Conservation (phyloP, 2,329 filamentous ascomycete genomes). For the Catunica adiposa region DNA sequence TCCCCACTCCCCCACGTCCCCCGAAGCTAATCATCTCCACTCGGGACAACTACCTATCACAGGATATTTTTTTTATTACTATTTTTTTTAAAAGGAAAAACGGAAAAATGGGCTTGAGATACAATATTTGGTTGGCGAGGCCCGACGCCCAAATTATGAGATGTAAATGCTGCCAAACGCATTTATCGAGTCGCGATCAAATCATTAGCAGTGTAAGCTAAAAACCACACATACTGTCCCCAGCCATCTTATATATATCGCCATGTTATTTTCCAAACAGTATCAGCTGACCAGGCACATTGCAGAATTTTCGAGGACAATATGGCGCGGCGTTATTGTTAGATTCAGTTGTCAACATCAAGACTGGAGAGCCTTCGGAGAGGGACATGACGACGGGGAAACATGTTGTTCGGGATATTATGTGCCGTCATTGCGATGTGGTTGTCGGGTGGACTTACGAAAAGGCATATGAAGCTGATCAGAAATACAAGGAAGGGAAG, state of each 20-base stretch:
- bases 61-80: neutral
- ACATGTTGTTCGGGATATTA: conserved; percentile 86
- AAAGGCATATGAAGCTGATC: conserved; percentile 76
- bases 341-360: conserved; percentile 83
- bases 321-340: conserved; percentile 98
- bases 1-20: too few species aligned
- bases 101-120: conserved; percentile 63
- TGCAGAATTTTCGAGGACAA: conserved; percentile 90
- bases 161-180: conserved; percentile 88
- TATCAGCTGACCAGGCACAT: neutral
- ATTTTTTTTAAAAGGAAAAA: neutral
- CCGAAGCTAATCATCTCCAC: too few species aligned
- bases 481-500: conserved; percentile 99
- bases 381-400: conserved; percentile 96
- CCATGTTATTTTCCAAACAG: neutral
- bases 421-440: conserved; percentile 78
- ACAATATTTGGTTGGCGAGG: conserved; percentile 67
- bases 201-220: conserved; percentile 69
- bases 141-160: conserved; percentile 68
- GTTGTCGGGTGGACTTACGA: conserved; percentile 98
- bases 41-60: neutral
- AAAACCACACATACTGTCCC: neutral
- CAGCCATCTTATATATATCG: neutral
- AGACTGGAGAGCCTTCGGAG: conserved; percentile 67
- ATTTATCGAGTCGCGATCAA: conserved; percentile 86